Evolutionary conservation across 129 eudicot genomes (phyloP), one percentile per base, ranked within the genome.

Genomic region (Deinandra increscens): DNA sequence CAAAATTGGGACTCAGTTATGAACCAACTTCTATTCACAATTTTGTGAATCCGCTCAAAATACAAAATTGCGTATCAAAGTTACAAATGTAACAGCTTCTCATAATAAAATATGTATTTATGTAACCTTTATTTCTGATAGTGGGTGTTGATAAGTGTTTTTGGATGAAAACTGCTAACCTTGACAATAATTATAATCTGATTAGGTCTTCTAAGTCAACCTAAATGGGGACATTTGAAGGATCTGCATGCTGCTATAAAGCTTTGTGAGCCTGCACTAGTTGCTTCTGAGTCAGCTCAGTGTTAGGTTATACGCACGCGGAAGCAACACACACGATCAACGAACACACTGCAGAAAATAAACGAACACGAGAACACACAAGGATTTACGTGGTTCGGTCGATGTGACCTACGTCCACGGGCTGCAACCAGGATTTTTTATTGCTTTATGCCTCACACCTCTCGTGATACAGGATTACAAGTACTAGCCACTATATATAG

Each of bases 201-300:
- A 68, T 43, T 61, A 93, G 98, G 98, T 66, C 86, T 93, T 33
- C 68, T 93, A 56, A 80, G 92, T 64, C 95, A 93, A 75, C 98
- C 97, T 60, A 93, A 93, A 78, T 93, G 95, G 95, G 97, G 97
- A 55, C 98, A 93, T 76, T 69, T 93, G 67, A 93, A 87, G 79
- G 98, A 93, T 66, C 86, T 93, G 49, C 98, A 93, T 87, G 97
- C 92, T 76, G 97, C 87, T 60, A 83, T 93, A 69, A 93, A 85
- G 87, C 99, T 89, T 55, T 93, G 97, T 71, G 99, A 93, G 79
- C 88, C 95, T 83, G 97, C 97, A 61, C 86, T 93, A 48, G 88
- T 89, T 83, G 88, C 97, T 78, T 97, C 81, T 75, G 84, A 85
- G 78, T 84, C 95, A 12, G 77, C 99, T 72, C 87, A n/a, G n/a